These are phyloP conservation scores for Pythium dissimile DNA, from an alignment of 352 stramenopile genomes.

Conservation along the genomic window DNA sequence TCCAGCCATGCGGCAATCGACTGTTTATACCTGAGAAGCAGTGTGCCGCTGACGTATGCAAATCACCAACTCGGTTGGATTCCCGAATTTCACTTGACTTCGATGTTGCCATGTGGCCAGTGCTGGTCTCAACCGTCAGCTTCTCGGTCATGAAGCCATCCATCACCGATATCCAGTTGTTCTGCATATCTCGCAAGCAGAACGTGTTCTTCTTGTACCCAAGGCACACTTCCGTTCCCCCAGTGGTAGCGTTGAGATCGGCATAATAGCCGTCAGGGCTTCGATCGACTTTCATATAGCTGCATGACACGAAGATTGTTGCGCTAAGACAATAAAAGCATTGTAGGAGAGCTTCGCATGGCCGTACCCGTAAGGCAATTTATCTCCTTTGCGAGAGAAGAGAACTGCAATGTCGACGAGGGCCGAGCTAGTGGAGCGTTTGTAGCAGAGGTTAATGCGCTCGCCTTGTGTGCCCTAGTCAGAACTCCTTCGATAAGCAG, in stretches of 20 bases:
- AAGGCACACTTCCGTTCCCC: conserved; percentile 70
- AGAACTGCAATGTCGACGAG: conserved; percentile 70
- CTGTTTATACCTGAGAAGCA: too few relatives aligned
- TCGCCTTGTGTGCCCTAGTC: conserved; percentile 76
- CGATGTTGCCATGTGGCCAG: not conserved
- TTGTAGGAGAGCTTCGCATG: too few relatives aligned
- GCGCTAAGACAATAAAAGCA: too few relatives aligned
- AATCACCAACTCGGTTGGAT: not conserved
- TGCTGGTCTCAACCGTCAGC: not conserved
- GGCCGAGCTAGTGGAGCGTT: conserved; percentile 52
- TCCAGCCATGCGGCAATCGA: too few relatives aligned
- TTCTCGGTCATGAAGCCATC: conserved; percentile 3
- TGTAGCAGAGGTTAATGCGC: conserved; percentile 78
- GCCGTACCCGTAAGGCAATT: conserved; percentile 74
- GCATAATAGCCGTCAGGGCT: conserved; percentile 60
- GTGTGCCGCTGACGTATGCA: not conserved
- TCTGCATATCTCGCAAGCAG: conserved; percentile 4
- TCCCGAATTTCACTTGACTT: conserved; percentile 21
- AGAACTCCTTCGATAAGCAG: not conserved
- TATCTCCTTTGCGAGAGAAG: conserved; percentile 83
- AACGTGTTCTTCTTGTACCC: conserved; percentile 64
- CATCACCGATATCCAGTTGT: not conserved
- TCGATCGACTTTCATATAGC: conserved; percentile 77
- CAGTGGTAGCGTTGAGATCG: conserved; percentile 71
- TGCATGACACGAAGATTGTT: conserved; percentile 7